phyloP scores from a whole-genome alignment of 768 basidiomycete species.

The Pisolithus marmoratus region DNA sequence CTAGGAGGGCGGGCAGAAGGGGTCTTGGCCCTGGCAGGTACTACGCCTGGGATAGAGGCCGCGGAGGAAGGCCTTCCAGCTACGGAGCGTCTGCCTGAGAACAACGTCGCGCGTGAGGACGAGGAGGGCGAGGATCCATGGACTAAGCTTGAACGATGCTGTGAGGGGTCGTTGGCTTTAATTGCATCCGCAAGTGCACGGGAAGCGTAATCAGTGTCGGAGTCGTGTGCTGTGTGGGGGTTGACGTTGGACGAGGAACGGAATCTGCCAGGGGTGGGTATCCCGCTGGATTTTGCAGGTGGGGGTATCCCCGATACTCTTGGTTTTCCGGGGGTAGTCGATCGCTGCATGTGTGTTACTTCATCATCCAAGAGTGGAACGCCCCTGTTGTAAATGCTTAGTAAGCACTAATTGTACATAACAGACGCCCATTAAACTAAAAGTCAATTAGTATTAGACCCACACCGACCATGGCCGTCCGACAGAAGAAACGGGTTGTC shows the following conservation, averaged over 20 bases:
- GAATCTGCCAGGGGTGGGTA: conserved; percentile 68
- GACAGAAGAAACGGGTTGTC: conserved; percentile 3
- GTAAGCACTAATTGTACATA: no score
- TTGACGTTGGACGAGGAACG: conserved; percentile 58
- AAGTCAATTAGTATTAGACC: no score
- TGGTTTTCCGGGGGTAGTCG: conserved; percentile 39
- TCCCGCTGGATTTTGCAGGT: conserved; percentile 42
- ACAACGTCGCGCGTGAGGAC: conserved; percentile 40
- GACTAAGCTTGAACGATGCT: conserved; percentile 46
- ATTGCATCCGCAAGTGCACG: conserved; percentile 78
- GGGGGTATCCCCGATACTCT: conserved; percentile 41
- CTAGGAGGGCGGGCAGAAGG: conserved; percentile 56
- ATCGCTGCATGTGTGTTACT: no score
- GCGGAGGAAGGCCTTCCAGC: conserved; percentile 55
- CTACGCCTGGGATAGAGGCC: conserved; percentile 48
- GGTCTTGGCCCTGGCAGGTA: conserved; percentile 44
- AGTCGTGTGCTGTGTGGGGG: conserved; percentile 25
- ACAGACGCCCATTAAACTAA: no score
- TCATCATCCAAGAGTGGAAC: no score
- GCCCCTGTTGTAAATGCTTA: no score
- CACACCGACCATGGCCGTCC: no score
- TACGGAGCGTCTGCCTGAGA: conserved; percentile 39
- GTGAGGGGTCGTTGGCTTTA: conserved; percentile 73
- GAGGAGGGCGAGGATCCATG: conserved; percentile 37
- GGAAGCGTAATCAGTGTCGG: conserved; percentile 54